Evolutionary conservation across 2,329 filamentous ascomycete genomes (phyloP), one percentile per base, ranked within the genome.

Genomic region (Monosporascus ibericus): DNA sequence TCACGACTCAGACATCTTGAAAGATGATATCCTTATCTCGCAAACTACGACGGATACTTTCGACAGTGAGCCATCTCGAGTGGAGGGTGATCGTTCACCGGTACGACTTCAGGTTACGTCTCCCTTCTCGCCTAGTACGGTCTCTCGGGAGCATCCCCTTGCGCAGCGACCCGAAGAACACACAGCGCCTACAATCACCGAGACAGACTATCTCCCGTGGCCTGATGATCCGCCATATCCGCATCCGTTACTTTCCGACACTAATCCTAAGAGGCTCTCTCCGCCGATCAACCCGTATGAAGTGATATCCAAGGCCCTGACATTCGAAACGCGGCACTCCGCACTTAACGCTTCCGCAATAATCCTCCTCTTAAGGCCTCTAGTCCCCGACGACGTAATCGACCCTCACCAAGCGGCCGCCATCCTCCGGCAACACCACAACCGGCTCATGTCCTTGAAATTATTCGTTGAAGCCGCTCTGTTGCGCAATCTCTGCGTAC

Each of bases 341-440:
- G 75, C 80, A 2, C 70, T 85, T 24, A 80, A 82, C 55, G 81
- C 82, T 0, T 78, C 82, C 0, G 79, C 80, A 27, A 85, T 86
- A 58, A 65, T 86, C 5, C 73, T 86, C 3, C 73, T 86, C 0
- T 70, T 86, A 0, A 75, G 75, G 39, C 81, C 82, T 0, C 73
- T 86, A 0, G 69, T 86, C 1, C 78, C 81, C 0, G 69, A 75
- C 1, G 69, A 71, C 8, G 69, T 82, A 18, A 79, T 86, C 37
- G 80, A 85, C 58, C 60, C 69, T 11, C 69, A 79, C 54, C 81
- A 81, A 56, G 81, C 81, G 2, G 68, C 71, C 5, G 78, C 79
- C 14, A 76, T 86, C 25, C 65, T 86, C 1, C 73, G 77, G 8
- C 80, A 85, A 54, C 80, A 85, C 49, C 82, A 86, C 59, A 68